Percentiles rank a stretch among this genome's conserved stretches.
Evolutionary conservation across 2,329 filamentous ascomycete species (phyloP).

Genomic region (Trichoderma simmonsii): DNA sequence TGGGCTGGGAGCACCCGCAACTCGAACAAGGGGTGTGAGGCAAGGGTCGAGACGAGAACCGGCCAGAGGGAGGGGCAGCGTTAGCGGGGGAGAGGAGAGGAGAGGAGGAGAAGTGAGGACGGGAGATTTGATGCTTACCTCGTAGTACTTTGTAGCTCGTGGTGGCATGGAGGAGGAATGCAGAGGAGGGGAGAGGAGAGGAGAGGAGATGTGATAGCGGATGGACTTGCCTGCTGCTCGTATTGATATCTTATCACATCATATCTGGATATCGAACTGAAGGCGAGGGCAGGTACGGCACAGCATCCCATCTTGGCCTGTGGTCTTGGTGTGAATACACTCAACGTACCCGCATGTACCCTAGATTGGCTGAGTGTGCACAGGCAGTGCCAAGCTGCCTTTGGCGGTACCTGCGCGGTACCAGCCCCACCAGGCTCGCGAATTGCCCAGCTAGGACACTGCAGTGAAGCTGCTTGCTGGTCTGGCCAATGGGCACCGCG

Average conservation of each 20-base stretch:
- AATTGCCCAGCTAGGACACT: constrained; percentile 8
- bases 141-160: neutral
- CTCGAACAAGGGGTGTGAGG: neutral
- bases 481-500: neutral
- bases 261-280: neutral
- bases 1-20: neutral
- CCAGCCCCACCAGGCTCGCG: neutral
- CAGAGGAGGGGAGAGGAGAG: neutral
- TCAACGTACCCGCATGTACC: neutral
- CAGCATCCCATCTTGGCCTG: neutral
- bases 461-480: neutral
- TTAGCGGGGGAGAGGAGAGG: neutral
- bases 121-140: neutral
- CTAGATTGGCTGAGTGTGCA: neutral
- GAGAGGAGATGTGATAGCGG: neutral
- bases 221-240: neutral
- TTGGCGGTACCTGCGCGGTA: neutral
- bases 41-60: constrained; percentile 1
- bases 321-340: neutral
- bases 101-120: neutral
- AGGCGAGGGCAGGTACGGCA: neutral
- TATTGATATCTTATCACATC: neutral
- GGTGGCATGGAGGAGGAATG: neutral
- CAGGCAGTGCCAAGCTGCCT: neutral
- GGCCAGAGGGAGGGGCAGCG: constrained; percentile 1